Conservation (phyloP, 805 yeast genomes). For the Pichia eremophila region DNA sequence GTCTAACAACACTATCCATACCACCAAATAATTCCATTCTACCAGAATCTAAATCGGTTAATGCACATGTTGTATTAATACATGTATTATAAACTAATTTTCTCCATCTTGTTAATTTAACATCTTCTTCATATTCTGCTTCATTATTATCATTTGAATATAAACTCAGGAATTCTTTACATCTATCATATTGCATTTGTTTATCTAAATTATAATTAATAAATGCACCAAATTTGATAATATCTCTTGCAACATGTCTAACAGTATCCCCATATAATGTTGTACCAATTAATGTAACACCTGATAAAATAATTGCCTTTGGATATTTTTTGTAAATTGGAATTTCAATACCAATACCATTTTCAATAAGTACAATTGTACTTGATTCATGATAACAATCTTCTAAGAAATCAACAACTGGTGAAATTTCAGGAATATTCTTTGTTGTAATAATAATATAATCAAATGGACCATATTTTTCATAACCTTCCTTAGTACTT, state of each 20-base stretch:
- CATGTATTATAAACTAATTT: constrained; percentile 39
- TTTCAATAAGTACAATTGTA: constrained; percentile 30
- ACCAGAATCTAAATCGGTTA: constrained; percentile 31
- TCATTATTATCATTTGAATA: constrained; percentile 25
- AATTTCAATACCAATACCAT: constrained; percentile 31
- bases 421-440: constrained; percentile 54
- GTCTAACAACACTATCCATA: constrained; percentile 20
- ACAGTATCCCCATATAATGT: constrained; percentile 22
- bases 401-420: constrained; percentile 29
- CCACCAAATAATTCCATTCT: constrained; percentile 22
- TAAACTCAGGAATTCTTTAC: constrained; percentile 24
- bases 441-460: constrained; percentile 34
- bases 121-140: constrained; percentile 24
- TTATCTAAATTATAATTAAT: constrained; percentile 23
- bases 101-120: constrained; percentile 33
- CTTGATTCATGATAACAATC: constrained; percentile 26
- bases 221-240: constrained; percentile 25
- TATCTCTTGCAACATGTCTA: constrained; percentile 26
- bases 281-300: constrained; percentile 30
- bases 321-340: constrained; percentile 26
- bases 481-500: constrained; percentile 27
- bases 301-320: constrained; percentile 26
- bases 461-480: constrained; percentile 36
- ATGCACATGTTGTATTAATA: constrained; percentile 34
- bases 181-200: constrained; percentile 18